Evolutionary conservation across 192 early-diverging fungal genomes (phyloP), one percentile per base, ranked within the genome.

Genomic region (Gonapodya sp.): DNA sequence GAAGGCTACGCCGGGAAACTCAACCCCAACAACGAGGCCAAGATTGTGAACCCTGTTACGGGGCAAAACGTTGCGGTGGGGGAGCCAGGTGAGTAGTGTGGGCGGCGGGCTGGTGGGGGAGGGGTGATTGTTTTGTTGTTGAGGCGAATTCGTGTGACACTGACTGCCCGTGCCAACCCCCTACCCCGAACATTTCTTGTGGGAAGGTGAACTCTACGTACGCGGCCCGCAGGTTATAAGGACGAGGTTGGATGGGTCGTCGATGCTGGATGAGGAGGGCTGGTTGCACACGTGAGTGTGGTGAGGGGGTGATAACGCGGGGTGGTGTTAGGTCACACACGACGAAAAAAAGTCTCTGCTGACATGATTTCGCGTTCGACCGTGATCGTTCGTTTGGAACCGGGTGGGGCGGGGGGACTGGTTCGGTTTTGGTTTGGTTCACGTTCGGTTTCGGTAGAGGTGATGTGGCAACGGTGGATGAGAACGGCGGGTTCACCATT

Each of bases 11-110:
- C 75, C 75, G 75, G 75, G 8, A 16, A 33, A 8, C 30, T 34
- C 30, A 32, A 32, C 30, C 75, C 75, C 30, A 77, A 77, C 75
- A 34, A 32, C 75, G 75, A 77, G 75, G 75, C 75, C 30, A 77
- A 34, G 75, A 34, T 77, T 8, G 75, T 77, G 75, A 2, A 77
- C 34, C 75, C 75, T 8, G 30, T 31, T 2, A 77, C 75, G 75
- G 75, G 75, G 2, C 18, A 77, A 33, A 2, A 77, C 31, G 18
- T 18, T 33, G 75, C 8, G 34, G 8, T 2, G 8, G 31, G 31
- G 8, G 46, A 64, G 46, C 46, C 46, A 16, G 46, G 46, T 64
- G 46, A 24, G 46, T 64, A 8, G 8, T 64, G n/a, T n/a, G n/a
- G n/a, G n/a, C n/a, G n/a, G n/a, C n/a, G n/a, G n/a, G n/a, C n/a